Evolutionary conservation across 2,329 filamentous ascomycete genomes (phyloP).

Genomic region (Xenoacremonium recifei): DNA sequence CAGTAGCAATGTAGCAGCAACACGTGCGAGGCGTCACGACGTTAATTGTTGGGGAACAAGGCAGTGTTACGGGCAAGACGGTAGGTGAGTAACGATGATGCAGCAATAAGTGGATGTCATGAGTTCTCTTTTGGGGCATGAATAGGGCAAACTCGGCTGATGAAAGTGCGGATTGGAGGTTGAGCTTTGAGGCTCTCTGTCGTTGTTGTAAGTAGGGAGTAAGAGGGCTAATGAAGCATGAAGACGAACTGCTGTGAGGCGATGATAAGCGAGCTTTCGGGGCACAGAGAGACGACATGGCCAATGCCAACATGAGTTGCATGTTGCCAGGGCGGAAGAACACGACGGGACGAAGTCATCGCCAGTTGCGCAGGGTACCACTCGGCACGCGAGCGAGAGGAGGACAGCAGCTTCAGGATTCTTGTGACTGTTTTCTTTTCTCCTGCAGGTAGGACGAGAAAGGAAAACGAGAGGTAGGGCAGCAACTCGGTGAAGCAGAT

Average conservation of each 20-base stretch:
- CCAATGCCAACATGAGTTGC: background rate
- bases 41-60: too few relatives aligned
- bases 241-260: background rate
- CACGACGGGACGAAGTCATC: background rate
- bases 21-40: too few relatives aligned
- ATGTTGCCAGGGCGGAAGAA: background rate
- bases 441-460: too few relatives aligned
- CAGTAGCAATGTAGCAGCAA: background rate
- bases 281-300: background rate
- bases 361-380: background rate
- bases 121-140: too few relatives aligned
- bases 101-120: too few relatives aligned
- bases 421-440: background rate
- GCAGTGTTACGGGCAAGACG: too few relatives aligned
- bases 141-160: too few relatives aligned
- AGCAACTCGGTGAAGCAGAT: too few relatives aligned
- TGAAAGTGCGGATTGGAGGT: slow-evolving; percentile 10
- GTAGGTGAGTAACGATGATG: too few relatives aligned
- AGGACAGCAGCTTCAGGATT: background rate
- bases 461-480: too few relatives aligned
- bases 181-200: slow-evolving; percentile 4
- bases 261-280: slow-evolving; percentile 8
- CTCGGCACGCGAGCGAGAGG: background rate
- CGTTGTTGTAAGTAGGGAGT: background rate
- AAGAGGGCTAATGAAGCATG: background rate